Base-by-base conservation (phyloP, 148 eudicot genomes). In the Camellia granthamiana region DNA sequence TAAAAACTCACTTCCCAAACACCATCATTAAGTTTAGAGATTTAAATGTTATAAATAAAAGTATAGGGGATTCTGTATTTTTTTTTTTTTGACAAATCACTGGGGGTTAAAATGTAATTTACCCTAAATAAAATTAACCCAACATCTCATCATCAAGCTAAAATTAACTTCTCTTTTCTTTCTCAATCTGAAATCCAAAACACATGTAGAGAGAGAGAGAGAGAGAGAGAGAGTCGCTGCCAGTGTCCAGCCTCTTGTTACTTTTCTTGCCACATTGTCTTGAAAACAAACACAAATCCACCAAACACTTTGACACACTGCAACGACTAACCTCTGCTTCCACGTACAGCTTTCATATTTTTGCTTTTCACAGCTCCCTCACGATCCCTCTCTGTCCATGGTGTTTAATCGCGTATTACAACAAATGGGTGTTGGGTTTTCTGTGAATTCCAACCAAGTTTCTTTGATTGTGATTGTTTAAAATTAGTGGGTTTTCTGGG, bases 401-500 rank as follows among this genome's bases (percentile, higher is more conserved):
- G 23, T 73, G 19, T 62, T 54, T 3, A 72, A 21, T 74, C 76
- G 68, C 65, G 69, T 70, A 18, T 59, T 77, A 6, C 30, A 41
- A n/a, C n/a, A 51, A 77, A 52, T 61, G 60, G 81, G 78, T 72
- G 73, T 15, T 58, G 69, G 1, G 30, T 81, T 81, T 78, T 46
- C 18, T 76, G 38, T 63, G 66, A 66, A 63, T 70, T 84, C 60
- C 41, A 64, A 56, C 77, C 0, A 56, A 75, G 70, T 77, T 43
- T 65, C 47, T 19, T 74, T 82, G 76, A 13, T 80, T 84, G 16
- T 78, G 38, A 62, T 41, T 81, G 67, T 67, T 65, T 87, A 12
- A 16, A 74, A 69, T 63, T 69, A 19, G 74, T n/a, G 73, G 79
- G 69, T 80, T 79, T 30, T 81, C 43, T 89, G 79, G 81, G 87